phyloP scores from a whole-genome alignment of 371 early-diverging fungal genomes.

The Apophysomyces variabilis region DNA sequence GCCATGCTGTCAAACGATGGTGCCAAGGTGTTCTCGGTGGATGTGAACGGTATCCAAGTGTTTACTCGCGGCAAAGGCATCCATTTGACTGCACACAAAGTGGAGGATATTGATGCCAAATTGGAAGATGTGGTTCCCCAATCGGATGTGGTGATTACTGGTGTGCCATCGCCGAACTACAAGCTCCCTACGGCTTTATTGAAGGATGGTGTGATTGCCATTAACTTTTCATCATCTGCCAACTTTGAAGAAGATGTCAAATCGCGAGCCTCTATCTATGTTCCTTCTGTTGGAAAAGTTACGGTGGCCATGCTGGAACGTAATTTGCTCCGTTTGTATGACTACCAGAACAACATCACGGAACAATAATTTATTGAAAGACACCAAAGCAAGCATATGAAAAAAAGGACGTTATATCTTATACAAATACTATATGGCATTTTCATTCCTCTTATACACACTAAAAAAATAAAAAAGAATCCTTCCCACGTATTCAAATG shows the following conservation, averaged over 20 bases:
- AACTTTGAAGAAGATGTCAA: slow-evolving; percentile 91
- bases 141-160: slow-evolving; percentile 96
- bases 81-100: slow-evolving; percentile 78
- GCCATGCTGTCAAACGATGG: slow-evolving; percentile 97
- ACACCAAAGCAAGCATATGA: too few relatives aligned
- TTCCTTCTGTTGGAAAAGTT: slow-evolving; percentile 96
- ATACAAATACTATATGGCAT: too few relatives aligned
- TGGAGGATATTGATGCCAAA: slow-evolving; percentile 70
- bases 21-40: slow-evolving; percentile 94
- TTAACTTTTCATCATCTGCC: slow-evolving; percentile 92
- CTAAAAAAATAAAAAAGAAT: too few relatives aligned
- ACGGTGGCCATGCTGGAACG: slow-evolving; percentile 97
- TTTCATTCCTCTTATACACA: too few relatives aligned
- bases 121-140: slow-evolving; percentile 80
- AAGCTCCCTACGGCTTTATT: slow-evolving; percentile 83
- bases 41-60: slow-evolving; percentile 87
- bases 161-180: slow-evolving; percentile 89
- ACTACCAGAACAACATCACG: slow-evolving; percentile 56
- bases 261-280: slow-evolving; percentile 89
- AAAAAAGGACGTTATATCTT: not conserved
- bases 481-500: too few relatives aligned
- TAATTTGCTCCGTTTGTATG: slow-evolving; percentile 86
- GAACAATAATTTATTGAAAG: slow-evolving; percentile 15
- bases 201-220: slow-evolving; percentile 93
- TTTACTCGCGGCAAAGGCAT: slow-evolving; percentile 88